phyloP scores from a whole-genome alignment of 345 rosid genomes.

The Mercurialis annua region DNA sequence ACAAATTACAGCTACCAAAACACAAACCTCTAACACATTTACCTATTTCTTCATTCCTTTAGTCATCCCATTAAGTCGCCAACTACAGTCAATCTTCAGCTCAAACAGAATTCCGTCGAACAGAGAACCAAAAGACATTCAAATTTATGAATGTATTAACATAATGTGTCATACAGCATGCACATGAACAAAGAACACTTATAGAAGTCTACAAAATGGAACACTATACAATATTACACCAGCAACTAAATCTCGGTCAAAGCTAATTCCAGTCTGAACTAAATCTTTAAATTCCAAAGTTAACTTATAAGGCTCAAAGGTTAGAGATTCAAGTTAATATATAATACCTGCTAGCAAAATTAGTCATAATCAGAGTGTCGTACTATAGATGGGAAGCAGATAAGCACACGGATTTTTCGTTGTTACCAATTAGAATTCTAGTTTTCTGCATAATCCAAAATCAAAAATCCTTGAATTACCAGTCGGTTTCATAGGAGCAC shows the following conservation, averaged over 20 bases:
- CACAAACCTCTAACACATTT: neutral
- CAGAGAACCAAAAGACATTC: neutral
- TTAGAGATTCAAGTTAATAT: conserved; percentile 14
- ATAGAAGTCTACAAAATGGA: conserved; percentile 5
- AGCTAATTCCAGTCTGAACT: neutral
- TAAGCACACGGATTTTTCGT: conserved; percentile 6
- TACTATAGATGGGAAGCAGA: conserved; percentile 5
- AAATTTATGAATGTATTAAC: neutral
- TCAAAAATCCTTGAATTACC: conserved; percentile 38
- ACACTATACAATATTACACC: conserved; percentile 25
- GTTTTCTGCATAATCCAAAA: conserved; percentile 54
- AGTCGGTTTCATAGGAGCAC: conserved; percentile 49
- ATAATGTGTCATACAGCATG: neutral
- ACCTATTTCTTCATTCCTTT: neutral
- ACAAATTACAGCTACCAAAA: neutral
- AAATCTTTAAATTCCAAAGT: conserved; percentile 10
- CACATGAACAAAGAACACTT: neutral
- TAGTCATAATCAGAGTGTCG: conserved; percentile 12
- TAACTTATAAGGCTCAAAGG: conserved; percentile 11
- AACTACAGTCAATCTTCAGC: neutral
- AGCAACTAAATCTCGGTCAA: conserved; percentile 16
- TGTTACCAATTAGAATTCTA: conserved; percentile 49
- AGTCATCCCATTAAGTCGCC: neutral
- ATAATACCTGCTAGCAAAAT: conserved; percentile 10
- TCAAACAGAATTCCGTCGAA: neutral